Evolutionary conservation across 2,329 filamentous ascomycete species (phyloP), one percentile per base, ranked within the genome.

Genomic region (Dothideomycetes sp.): DNA sequence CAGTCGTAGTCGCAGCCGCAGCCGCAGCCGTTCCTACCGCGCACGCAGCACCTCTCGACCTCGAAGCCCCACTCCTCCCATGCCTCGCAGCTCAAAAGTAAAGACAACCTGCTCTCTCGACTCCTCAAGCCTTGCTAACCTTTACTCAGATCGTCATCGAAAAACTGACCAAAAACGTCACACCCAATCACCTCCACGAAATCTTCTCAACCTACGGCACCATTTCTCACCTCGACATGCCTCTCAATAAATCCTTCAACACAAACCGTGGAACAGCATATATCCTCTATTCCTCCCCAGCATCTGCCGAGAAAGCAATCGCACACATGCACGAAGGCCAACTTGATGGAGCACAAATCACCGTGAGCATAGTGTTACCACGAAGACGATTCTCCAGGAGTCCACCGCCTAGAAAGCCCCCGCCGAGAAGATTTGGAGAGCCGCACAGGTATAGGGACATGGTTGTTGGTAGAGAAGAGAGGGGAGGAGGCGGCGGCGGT

Each of bases 311-410:
- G 63, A 71, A 78, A 11, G 91, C 91, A 19, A 93, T 95, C 52
- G 78, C 88, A 13, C 84, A 94, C 59, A 96, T 98, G 91, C 91
- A 98, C 62, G 91, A 98, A 65, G 86, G 84, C n/a, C 84, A 94
- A 56, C 67, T 94, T 19, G 88, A 95, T 60, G 87, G 87, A 37
- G 77, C 80, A 16, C 71, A 78, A 27, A 80, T 95, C 55, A 82
- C 82, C 54, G 88, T 95, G 34, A 91, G 84, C 31, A 91, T 95
- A 50, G 85, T 94, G 18, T 70, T 94, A 24, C 86, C 86, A 0
- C 77, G 83, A 35, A 79, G 83, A 53, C 85, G 86, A 52, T 84
- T 94, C 54, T 88, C 84, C 5, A 78, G 78, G 13, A 78, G 82
- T 32, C 88, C 88, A 12, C 85, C 85, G 1, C 74, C 74, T 4